Evolutionary conservation across 2,329 filamentous ascomycete genomes (phyloP).

Genomic region (Alternaria sp.): DNA sequence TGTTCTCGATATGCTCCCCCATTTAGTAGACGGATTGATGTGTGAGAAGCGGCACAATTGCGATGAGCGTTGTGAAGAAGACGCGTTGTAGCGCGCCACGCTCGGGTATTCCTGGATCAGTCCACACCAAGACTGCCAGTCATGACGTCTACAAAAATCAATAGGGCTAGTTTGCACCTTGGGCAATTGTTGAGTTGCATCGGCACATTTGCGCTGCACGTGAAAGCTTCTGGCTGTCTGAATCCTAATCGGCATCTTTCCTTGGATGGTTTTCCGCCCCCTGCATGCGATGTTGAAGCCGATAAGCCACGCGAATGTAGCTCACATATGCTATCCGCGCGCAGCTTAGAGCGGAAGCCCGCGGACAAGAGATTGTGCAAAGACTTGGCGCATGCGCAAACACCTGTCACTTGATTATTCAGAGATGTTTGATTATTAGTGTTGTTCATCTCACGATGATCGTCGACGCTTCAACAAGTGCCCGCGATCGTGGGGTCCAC

Average conservation of each 20-base stretch:
- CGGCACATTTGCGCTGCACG: slow-evolving; percentile 1
- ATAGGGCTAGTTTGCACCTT: slow-evolving; percentile 3
- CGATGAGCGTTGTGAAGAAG: slow-evolving; percentile 6
- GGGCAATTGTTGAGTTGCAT: neutral
- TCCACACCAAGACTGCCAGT: slow-evolving; percentile 10
- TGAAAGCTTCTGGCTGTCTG: slow-evolving; percentile 4
- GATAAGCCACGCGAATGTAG: neutral
- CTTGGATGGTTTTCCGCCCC: neutral
- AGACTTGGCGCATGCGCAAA: neutral
- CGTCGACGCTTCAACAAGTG: neutral
- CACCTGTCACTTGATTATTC: neutral
- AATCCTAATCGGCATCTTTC: neutral
- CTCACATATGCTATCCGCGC: neutral
- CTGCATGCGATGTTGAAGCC: neutral
- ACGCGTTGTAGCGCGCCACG: slow-evolving; percentile 18
- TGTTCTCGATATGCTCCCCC: slow-evolving; percentile 13
- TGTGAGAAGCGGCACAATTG: neutral
- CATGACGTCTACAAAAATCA: slow-evolving; percentile 25
- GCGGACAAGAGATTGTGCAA: neutral
- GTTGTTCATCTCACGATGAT: neutral
- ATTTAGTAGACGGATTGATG: slow-evolving; percentile 6
- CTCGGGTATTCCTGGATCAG: slow-evolving; percentile 9
- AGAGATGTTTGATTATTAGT: neutral
- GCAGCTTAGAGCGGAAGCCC: neutral
- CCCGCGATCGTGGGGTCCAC: neutral